Conservation (phyloP, 192 early-diverging fungal genomes). For the Gigaspora rosea region DNA sequence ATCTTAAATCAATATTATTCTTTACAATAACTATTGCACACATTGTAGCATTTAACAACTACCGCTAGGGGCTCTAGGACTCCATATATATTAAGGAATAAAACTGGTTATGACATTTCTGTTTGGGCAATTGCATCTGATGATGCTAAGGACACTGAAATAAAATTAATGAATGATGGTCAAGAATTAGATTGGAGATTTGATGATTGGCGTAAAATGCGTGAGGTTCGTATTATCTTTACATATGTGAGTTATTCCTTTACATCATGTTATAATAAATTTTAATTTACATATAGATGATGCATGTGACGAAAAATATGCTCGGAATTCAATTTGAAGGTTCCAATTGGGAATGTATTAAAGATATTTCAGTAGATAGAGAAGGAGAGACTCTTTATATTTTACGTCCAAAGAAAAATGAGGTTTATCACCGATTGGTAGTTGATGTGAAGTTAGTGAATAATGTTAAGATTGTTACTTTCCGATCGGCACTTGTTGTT, state of each 20-base stretch:
- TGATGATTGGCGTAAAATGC: slow-evolving; percentile 91
- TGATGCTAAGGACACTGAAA: slow-evolving; percentile 65
- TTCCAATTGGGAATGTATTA: slow-evolving; percentile 88
- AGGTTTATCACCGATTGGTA: slow-evolving; percentile 79
- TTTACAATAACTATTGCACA: not conserved
- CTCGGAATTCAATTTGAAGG: slow-evolving; percentile 85
- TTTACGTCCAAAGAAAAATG: slow-evolving; percentile 78
- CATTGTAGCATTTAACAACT: slow-evolving; percentile 32
- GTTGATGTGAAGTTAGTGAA: slow-evolving; percentile 85
- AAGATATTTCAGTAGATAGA: slow-evolving; percentile 84
- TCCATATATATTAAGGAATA: slow-evolving; percentile 88
- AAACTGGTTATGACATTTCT: slow-evolving; percentile 86
- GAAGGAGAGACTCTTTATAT: slow-evolving; percentile 82
- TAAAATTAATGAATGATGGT: slow-evolving; percentile 71
- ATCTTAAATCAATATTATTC: not conserved
- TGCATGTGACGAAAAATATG: slow-evolving; percentile 61
- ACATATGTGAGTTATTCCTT: not conserved
- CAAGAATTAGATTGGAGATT: slow-evolving; percentile 90
- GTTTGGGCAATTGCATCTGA: slow-evolving; percentile 78
- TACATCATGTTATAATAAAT: not conserved
- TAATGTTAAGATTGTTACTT: slow-evolving; percentile 90
- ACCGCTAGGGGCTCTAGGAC: slow-evolving; percentile 42
- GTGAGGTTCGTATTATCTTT: slow-evolving; percentile 65
- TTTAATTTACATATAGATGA: slow-evolving; percentile 8
- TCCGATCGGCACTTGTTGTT: slow-evolving; percentile 82